These are phyloP conservation scores for Clonostachys solani DNA, from an alignment of 2,329 filamentous ascomycete species.

Conservation along the genomic window DNA sequence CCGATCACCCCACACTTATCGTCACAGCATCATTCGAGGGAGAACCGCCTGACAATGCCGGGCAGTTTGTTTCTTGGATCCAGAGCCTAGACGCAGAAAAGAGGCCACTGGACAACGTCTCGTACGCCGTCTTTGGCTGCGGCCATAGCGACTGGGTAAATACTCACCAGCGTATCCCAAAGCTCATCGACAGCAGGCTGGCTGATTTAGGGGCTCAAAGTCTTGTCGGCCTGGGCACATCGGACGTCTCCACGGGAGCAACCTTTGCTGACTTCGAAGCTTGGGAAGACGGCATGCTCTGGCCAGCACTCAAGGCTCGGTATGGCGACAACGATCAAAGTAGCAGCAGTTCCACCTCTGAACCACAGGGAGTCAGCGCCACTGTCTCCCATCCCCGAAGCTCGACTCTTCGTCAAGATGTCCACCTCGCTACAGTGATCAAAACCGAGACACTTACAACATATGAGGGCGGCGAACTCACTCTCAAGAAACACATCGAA, in stretches of 20 bases:
- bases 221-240: conserved; percentile 7
- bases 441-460: too few species aligned
- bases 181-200: conserved; percentile 46
- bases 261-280: conserved; percentile 58
- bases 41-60: conserved; percentile 64
- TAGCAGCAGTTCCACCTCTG: background rate
- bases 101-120: conserved; percentile 38
- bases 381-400: too few species aligned
- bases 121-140: conserved; percentile 64
- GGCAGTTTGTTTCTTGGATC: conserved; percentile 61
- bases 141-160: conserved; percentile 47
- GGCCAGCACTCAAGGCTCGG: conserved; percentile 28
- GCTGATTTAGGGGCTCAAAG: conserved; percentile 13
- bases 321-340: conserved; percentile 33
- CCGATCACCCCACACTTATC: conserved; percentile 47
- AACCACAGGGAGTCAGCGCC: background rate
- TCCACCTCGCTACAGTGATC: too few species aligned
- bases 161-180: conserved; percentile 62
- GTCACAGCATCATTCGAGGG: conserved; percentile 68
- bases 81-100: conserved; percentile 36
- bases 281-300: conserved; percentile 52
- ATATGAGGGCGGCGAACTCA: too few species aligned
- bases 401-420: too few species aligned
- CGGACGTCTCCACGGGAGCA: conserved; percentile 53
- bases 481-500: too few species aligned